Evolutionary conservation across 2,329 filamentous ascomycete genomes (phyloP).

Genomic region (Curvularia lunata): DNA sequence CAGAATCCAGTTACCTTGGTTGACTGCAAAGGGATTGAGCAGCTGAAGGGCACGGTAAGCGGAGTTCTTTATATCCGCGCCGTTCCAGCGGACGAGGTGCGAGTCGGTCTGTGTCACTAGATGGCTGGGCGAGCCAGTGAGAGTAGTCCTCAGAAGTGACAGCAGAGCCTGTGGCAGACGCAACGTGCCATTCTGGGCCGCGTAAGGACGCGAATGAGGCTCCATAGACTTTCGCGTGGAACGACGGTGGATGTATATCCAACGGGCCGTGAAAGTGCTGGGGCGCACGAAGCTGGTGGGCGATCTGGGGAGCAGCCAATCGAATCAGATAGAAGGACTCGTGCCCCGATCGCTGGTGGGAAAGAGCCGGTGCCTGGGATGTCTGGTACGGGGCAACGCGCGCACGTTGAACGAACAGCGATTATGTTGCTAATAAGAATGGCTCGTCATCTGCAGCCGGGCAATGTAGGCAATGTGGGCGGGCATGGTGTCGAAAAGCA

Average conservation of each 20-base stretch:
- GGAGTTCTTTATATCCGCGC: conserved; percentile 37
- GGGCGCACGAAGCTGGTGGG: conserved; percentile 29
- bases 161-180: conserved; percentile 48
- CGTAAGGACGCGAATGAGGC: conserved; percentile 44
- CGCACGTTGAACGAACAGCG: conserved; percentile 37
- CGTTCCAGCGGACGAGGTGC: conserved; percentile 31
- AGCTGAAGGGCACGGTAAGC: conserved; percentile 27
- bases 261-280: conserved; percentile 35
- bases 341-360: conserved; percentile 42
- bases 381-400: conserved; percentile 34
- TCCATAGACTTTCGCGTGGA: conserved; percentile 44
- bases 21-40: conserved; percentile 34
- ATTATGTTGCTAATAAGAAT: conserved; percentile 32
- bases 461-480: conserved; percentile 20
- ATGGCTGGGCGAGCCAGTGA: conserved; percentile 34
- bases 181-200: conserved; percentile 43
- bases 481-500: conserved; percentile 30
- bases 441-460: conserved; percentile 26
- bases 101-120: conserved; percentile 34
- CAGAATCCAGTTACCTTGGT: conserved; percentile 25
- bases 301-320: conserved; percentile 39
- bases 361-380: conserved; percentile 37
- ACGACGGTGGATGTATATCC: conserved; percentile 46
- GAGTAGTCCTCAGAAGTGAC: conserved; percentile 37
- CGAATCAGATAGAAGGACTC: conserved; percentile 32